These are phyloP conservation scores for Sisymbrium altissimum DNA, from an alignment of 345 rosid genomes.

Conservation along the genomic window DNA sequence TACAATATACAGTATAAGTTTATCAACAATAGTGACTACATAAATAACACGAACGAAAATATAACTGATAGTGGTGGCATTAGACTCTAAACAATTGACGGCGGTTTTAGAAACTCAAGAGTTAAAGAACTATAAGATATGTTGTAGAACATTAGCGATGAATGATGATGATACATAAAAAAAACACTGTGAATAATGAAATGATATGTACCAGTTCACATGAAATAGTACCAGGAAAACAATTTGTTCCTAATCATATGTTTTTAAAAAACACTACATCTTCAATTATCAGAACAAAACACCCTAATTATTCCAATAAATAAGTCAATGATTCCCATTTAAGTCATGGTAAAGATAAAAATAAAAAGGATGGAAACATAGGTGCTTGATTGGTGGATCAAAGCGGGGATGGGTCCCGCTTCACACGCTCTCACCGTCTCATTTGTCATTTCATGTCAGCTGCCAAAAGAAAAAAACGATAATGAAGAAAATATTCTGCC, in stretches of 20 bases:
- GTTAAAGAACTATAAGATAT: no score
- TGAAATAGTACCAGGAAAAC: background rate
- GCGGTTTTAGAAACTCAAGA: no score
- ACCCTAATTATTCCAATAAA: background rate
- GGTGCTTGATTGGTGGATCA: conserved; percentile 5
- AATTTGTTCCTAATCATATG: background rate
- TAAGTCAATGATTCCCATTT: background rate
- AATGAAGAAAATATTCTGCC: no score
- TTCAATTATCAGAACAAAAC: background rate
- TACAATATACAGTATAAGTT: background rate
- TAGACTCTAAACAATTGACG: no score
- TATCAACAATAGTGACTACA: background rate
- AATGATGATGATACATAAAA: background rate
- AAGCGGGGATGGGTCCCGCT: background rate
- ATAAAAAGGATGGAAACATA: background rate
- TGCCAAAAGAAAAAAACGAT: background rate
- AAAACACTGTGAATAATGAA: background rate
- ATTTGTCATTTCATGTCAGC: conserved; percentile 7
- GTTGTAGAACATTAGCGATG: background rate
- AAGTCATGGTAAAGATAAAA: background rate
- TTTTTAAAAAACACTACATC: background rate
- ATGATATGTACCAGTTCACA: background rate
- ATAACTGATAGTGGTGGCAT: no score
- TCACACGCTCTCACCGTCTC: conserved; percentile 16
- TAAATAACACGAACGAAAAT: background rate